Conservation (phyloP, 2,329 filamentous ascomycete species). For the Fusarium mexicanum region DNA sequence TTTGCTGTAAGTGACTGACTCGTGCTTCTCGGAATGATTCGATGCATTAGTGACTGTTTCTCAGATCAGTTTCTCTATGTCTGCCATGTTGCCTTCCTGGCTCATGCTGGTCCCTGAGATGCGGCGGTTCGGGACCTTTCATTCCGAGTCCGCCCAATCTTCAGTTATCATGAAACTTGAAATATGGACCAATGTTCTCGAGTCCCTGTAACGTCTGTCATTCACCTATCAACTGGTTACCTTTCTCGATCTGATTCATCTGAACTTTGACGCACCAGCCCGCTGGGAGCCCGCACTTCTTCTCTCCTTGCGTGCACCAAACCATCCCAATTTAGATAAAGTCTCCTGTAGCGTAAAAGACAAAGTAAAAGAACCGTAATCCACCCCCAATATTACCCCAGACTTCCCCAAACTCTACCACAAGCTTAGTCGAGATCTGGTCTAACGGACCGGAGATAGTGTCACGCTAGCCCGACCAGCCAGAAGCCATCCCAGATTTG, state of each 20-base stretch:
- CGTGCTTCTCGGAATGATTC: background rate
- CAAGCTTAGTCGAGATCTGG: background rate
- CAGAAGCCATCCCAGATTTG: background rate
- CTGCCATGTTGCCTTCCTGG: background rate
- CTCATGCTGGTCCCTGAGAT: too few relatives aligned
- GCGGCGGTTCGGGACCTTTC: too few relatives aligned
- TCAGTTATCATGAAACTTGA: rapidly evolving
- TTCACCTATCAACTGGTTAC: rapidly evolving
- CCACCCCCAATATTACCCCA: background rate
- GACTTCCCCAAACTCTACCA: background rate
- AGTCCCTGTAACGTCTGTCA: rapidly evolving
- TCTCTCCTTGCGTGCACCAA: rapidly evolving
- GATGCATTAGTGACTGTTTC: background rate
- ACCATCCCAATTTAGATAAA: background rate
- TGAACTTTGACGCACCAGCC: background rate
- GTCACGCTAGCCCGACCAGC: background rate
- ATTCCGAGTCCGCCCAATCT: rapidly evolving
- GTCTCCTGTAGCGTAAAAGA: rapidly evolving
- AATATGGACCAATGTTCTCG: rapidly evolving
- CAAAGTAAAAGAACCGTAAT: background rate
- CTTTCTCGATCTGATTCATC: background rate
- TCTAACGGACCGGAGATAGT: background rate
- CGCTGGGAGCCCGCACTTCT: rapidly evolving
- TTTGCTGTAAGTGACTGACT: background rate
- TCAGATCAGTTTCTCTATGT: background rate